Percentiles rank a stretch among this genome's conserved stretches.
Conservation (phyloP, 805 yeast genomes). For the Tetrapisispora nanseiensis region DNA sequence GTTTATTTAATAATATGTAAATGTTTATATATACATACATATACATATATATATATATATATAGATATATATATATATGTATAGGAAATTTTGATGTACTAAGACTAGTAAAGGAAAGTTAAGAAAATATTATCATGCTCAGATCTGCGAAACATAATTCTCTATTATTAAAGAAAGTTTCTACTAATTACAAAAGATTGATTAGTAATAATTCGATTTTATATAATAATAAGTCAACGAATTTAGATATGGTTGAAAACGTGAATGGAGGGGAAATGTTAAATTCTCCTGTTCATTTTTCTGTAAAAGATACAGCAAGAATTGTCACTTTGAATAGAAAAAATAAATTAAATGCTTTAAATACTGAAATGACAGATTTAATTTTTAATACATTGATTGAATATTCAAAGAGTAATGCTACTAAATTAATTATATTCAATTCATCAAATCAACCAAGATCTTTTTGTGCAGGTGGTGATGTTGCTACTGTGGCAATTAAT, state of each 20-base stretch:
- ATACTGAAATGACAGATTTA: conserved; percentile 60
- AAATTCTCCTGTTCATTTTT: conserved; percentile 15
- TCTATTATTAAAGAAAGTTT: not conserved
- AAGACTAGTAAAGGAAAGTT: not conserved
- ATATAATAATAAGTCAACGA: not conserved
- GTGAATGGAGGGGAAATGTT: not conserved
- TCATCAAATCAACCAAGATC: conserved; percentile 46
- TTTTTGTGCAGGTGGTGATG: conserved; percentile 96
- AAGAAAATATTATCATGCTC: not conserved
- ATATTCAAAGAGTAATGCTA: conserved; percentile 58
- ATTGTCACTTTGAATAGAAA: conserved; percentile 72
- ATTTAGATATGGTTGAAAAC: not conserved
- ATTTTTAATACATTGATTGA: conserved; percentile 68
- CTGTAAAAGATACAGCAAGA: conserved; percentile 43
- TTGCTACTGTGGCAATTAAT: conserved; percentile 61
- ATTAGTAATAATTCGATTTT: not conserved
- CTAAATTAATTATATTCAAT: conserved; percentile 57
- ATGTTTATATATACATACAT: too few species aligned
- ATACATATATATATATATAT: not conserved
- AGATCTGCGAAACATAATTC: not conserved
- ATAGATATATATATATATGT: not conserved
- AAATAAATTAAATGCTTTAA: conserved; percentile 74
- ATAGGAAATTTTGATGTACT: not conserved
- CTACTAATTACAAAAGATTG: not conserved
- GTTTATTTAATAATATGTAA: too few species aligned